Evolutionary conservation across 1,284 basidiomycete species (phyloP), one percentile per base, ranked within the genome.

Genomic region (Polyporus tsugae): DNA sequence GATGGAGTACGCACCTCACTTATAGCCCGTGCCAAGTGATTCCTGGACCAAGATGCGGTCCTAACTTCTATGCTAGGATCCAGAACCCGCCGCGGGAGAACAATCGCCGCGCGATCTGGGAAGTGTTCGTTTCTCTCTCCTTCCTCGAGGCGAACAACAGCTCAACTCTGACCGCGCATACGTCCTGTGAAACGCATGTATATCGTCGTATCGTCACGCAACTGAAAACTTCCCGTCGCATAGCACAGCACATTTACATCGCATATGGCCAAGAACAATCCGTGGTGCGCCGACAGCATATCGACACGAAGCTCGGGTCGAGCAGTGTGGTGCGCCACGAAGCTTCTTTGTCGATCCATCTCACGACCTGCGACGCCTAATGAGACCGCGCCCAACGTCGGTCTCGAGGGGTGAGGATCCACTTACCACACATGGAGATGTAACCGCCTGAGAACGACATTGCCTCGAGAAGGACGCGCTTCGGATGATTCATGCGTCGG

Each of bases 391-490:
- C 10, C 9, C 4, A 17, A 35, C 19, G 9, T n/a, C 19, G 10
- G n/a, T 13, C 35, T 38, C 36, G 55, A 58, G 19, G 35, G 17
- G 35, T 58, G 55, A 33, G 17, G 33, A 22, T 22, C 6, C 55
- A 38, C 55, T 22, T 36, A 58, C 55, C 55, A 9, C 10, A 58
- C 10, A 10, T 2, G 19, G 55, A 38, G 36, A 36, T 10, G 7
- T n/a, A 17, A 38, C 22, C 55, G 15, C n/a, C 19, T 6, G 35
- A 38, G 36, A 22, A 35, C 13, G 55, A 38, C n/a, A n/a, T 38
- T 38, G 55, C 36, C 33, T 58, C 55, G 35, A 35, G 55, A 58
- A 58, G 55, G 35, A 38, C 9, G 55, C 19, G 33, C 55, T 58
- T 58, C 35, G 19, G 55, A 17, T 22, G 55, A 58, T 58, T 38